Evolutionary conservation across 306 rosid genomes (phyloP), one percentile per base, ranked within the genome.

Genomic region (Canavalia ensiformis): DNA sequence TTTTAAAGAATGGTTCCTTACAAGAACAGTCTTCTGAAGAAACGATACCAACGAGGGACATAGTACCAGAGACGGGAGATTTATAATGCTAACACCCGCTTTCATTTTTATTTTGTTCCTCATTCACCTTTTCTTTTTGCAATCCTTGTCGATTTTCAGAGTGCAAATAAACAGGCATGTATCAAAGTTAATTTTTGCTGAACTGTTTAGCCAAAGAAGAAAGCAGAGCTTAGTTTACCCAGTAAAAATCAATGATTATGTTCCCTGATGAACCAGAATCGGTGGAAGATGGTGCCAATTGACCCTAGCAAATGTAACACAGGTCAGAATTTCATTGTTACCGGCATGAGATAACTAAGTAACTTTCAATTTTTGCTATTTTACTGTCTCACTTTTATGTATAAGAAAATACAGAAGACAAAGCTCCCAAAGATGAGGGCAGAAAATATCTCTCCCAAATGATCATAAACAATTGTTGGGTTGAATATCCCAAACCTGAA

Each of bases 241-340:
- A 95, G 85, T 95, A 93, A 86, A 95, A 95, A 78, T 95, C 99
- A 68, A 95, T 90, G 56, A 95, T 93, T 47, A 92, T 0, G 85
- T 95, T 90, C 66, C 98, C 97, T 59, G 89, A 86, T 51, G 99
- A 95, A 58, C 99, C 99, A 37, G 94, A 93, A 84, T 95, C 99
- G 4, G 96, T 30, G 44, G 99, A 95, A 77, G 99, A 95, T 56
- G 99, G 98, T 35, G 92, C 94, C 88, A 95, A 28, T 72, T 84
- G 96, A 79, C 99, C 99, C 99, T 95, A 71, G 39, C 33, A 67
- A 34, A 86, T 55, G 78, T 7, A 82, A 87, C 47, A 56, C 3
- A 52, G 37, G 86, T 82, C 45, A 86, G 74, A 84, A 77, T n/a
- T 83, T 82, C 41, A 58, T 37, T 9, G 25, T 6, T 68, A 58